phyloP scores from a whole-genome alignment of 148 eudicot species.

The Heliamphora exappendiculata region DNA sequence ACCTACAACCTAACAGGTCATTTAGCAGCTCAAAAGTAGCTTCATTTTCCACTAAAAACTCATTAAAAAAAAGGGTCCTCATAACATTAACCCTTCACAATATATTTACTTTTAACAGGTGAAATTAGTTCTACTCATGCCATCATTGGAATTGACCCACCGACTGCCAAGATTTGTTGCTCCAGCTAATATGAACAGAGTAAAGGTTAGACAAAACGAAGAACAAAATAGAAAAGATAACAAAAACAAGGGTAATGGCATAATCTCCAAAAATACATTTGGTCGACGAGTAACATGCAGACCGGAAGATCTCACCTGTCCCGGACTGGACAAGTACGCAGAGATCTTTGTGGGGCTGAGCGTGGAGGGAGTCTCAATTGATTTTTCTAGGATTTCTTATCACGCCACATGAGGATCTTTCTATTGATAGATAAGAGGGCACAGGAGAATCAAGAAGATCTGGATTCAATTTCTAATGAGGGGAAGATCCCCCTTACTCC shows the following conservation, averaged over 20 bases:
- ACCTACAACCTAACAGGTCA: conserved; percentile 1
- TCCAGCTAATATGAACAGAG: conserved; percentile 28
- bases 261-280: not conserved
- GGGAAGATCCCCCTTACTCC: no score
- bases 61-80: not conserved
- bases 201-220: not conserved
- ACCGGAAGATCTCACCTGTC: no score
- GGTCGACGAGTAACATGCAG: no score
- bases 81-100: not conserved
- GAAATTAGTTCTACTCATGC: conserved; percentile 1
- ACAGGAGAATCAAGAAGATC: no score
- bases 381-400: no score
- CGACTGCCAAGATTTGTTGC: conserved; percentile 30
- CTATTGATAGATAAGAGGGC: no score
- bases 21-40: not conserved
- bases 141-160: conserved; percentile 26
- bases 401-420: no score
- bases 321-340: no score
- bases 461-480: no score
- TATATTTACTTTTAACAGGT: not conserved
- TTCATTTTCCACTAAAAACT: not conserved
- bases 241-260: not conserved
- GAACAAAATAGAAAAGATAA: not conserved
- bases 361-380: no score
- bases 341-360: no score